Conservation (phyloP, 768 basidiomycete species). For the Lactarius quietus region DNA sequence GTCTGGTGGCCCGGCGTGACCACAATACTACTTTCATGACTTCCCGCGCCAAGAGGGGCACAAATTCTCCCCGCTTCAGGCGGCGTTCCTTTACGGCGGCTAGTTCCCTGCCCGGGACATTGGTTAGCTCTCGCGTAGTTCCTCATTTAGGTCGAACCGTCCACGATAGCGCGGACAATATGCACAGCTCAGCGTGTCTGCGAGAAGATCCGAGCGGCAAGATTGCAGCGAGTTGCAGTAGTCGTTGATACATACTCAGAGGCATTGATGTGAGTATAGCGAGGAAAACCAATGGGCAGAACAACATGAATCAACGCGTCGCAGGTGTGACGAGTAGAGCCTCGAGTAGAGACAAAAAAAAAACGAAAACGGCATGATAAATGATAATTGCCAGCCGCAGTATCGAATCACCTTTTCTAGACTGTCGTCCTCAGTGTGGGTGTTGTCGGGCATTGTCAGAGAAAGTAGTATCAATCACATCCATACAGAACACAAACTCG, state of each 20-base stretch:
- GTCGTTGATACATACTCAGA: background rate
- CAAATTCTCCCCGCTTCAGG: background rate
- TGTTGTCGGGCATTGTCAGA: background rate
- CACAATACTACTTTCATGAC: background rate
- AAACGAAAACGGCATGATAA: background rate
- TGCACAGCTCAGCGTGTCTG: slow-evolving; percentile 28
- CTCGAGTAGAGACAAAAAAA: background rate
- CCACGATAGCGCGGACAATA: too few species aligned
- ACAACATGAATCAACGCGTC: too few species aligned
- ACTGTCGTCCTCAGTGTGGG: background rate
- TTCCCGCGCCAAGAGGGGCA: background rate
- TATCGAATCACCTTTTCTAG: background rate
- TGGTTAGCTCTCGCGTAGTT: slow-evolving; percentile 24
- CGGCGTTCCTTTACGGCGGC: slow-evolving; percentile 2
- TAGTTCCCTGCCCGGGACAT: slow-evolving; percentile 32
- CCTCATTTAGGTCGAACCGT: too few species aligned
- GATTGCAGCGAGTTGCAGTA: slow-evolving; percentile 16
- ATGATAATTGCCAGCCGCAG: background rate
- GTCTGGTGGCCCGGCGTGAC: background rate
- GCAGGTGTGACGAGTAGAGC: background rate
- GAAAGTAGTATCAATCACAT: background rate
- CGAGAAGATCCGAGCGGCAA: slow-evolving; percentile 28
- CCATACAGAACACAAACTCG: background rate
- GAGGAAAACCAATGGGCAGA: too few species aligned
- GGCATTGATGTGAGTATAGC: slow-evolving; percentile 16